Evolutionary conservation across 148 eudicot species (phyloP), one percentile per base, ranked within the genome.

Genomic region (Vaccinium darrowii): DNA sequence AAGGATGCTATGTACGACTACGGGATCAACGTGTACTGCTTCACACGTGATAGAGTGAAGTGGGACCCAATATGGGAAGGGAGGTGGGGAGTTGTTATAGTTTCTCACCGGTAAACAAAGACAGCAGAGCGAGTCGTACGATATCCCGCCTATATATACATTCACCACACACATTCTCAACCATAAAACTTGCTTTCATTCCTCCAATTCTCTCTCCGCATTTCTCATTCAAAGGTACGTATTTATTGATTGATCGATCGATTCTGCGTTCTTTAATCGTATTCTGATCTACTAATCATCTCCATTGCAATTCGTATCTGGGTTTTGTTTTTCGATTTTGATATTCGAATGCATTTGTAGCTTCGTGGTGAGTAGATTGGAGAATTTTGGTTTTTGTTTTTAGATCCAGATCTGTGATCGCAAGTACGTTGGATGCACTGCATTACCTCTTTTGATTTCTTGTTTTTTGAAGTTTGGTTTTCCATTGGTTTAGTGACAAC

Each of bases 51-150:
- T 54, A 75, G 3, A 1, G 10, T 47, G n/a, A 8, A 15, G n/a
- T 1, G 18, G 77, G 77, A 39, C 19, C 58, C 81, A 6, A 0
- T 4, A 50, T 3, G 30, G 33, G 3, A 78, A 25, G 36, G 2
- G 80, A 51, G 14, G 43, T 69, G 11, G 57, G 54, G 47, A 19
- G 82, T 21, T 14, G 62, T 79, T 52, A 27, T 49, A 19, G 16
- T 56, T 23, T 21, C 7, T 27, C 50, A 43, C 82, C 14, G 43
- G 30, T 12, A 43, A 52, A 57, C 51, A 58, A 51, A 58, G 82
- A 81, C 53, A 7, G 62, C 30, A 7, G 84, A 82, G 62, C 77
- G 77, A 18, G 62, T 82, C 84, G 51, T n/a, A 25, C 62, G 77
- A 51, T 2, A 50, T 16, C 39, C 78, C 16, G 30, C 84, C 78